Evolutionary conservation across 176 grass and related monocot species (phyloP).

Genomic region (Alopecurus myosuroides): DNA sequence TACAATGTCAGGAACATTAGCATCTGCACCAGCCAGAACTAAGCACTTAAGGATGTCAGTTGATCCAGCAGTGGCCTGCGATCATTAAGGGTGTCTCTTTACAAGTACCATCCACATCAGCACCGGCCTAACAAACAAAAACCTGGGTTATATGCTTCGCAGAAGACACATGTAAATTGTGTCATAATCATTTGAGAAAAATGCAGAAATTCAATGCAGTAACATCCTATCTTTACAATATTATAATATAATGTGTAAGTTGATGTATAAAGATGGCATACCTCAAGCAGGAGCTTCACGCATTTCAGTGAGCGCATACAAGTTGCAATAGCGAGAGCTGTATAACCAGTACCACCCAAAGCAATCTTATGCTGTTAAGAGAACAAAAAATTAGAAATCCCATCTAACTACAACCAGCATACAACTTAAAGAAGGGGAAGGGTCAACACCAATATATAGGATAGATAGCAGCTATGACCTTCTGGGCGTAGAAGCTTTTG

Average conservation of each 20-base stretch:
- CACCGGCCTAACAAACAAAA: conserved; percentile 30
- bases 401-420: not conserved
- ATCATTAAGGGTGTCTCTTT: conserved; percentile 13
- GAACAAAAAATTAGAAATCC: not conserved
- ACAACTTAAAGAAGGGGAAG: not conserved
- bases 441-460: not conserved
- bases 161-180: not conserved
- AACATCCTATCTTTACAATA: not conserved
- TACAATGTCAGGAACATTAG: conserved; percentile 32
- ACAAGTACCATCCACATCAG: conserved; percentile 29
- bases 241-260: not conserved
- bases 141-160: not conserved
- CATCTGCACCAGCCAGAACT: conserved; percentile 27
- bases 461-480: too few species aligned
- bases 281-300: conserved; percentile 3
- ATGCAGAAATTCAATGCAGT: not conserved
- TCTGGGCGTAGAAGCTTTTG: too few species aligned
- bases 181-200: not conserved
- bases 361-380: not conserved
- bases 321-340: not conserved
- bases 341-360: not conserved
- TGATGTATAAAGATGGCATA: not conserved
- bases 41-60: conserved; percentile 33
- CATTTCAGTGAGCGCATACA: not conserved
- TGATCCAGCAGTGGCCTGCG: conserved; percentile 10